Conservation (phyloP, 768 basidiomycete genomes). For the Russula sp. region DNA sequence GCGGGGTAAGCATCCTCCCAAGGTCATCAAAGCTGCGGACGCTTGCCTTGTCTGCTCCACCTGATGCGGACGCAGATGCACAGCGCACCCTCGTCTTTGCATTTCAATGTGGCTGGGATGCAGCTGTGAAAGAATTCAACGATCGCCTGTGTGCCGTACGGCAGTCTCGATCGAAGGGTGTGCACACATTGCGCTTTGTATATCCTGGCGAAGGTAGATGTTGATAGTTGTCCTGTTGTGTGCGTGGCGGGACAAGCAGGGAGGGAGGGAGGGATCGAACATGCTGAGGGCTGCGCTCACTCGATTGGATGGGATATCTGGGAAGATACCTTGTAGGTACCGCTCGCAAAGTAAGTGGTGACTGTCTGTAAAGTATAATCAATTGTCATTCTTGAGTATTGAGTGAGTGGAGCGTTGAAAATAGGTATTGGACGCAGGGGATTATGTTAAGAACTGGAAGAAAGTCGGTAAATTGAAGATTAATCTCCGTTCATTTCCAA, state of each 20-base stretch:
- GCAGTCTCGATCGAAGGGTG: slow-evolving; percentile 39
- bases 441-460: no score
- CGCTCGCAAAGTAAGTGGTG: background rate
- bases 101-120: slow-evolving; percentile 57
- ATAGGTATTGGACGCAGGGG: no score
- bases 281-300: slow-evolving; percentile 36
- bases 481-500: no score
- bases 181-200: slow-evolving; percentile 37
- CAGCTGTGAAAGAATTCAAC: slow-evolving; percentile 49
- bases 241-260: slow-evolving; percentile 34
- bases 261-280: slow-evolving; percentile 22
- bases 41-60: slow-evolving; percentile 36
- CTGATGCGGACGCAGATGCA: slow-evolving; percentile 27
- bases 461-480: no score
- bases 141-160: slow-evolving; percentile 32
- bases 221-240: slow-evolving; percentile 27
- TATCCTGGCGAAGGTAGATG: slow-evolving; percentile 21
- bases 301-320: slow-evolving; percentile 27
- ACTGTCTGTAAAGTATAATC: background rate
- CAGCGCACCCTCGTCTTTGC: slow-evolving; percentile 38
- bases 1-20: slow-evolving; percentile 43
- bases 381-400: background rate
- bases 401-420: background rate
- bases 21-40: slow-evolving; percentile 42
- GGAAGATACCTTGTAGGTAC: slow-evolving; percentile 22